Evolutionary conservation across 148 eudicot species (phyloP).

Genomic region (Spergularia bocconei): DNA sequence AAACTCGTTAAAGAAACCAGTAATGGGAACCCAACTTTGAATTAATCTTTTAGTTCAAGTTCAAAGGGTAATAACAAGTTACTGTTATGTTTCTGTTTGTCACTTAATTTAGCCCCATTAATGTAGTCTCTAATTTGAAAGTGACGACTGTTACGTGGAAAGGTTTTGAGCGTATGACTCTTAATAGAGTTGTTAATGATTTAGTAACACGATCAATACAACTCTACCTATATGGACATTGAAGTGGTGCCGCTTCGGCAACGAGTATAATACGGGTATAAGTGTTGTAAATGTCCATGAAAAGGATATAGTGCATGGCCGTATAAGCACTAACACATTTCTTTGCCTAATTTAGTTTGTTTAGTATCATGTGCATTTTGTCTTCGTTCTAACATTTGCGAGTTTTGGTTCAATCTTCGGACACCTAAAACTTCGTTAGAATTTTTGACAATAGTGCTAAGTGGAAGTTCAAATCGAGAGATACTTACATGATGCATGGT

Average conservation of each 20-base stretch:
- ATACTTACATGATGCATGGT: background rate
- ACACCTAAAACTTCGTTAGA: background rate
- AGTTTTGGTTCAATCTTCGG: slow-evolving; percentile 9
- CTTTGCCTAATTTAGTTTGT: background rate
- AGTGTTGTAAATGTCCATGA: slow-evolving; percentile 8
- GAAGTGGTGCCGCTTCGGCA: background rate
- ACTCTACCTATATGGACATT: too few species aligned
- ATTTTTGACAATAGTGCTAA: background rate
- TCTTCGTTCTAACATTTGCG: background rate
- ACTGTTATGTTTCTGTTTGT: background rate
- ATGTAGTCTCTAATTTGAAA: background rate
- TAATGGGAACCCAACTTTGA: background rate
- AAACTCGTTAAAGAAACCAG: background rate
- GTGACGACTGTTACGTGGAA: background rate
- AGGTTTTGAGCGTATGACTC: slow-evolving; percentile 3
- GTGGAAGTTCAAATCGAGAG: background rate
- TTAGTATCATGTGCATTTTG: background rate
- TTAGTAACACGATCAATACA: too few species aligned
- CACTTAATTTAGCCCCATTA: background rate
- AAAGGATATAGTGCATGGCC: slow-evolving; percentile 8
- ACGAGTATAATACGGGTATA: background rate
- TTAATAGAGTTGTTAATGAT: background rate
- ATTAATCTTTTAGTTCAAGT: background rate
- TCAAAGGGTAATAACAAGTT: slow-evolving; percentile 6
- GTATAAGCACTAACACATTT: background rate